phyloP scores from a whole-genome alignment of 177 flowering plant genomes.

The Vitis hybrid region DNA sequence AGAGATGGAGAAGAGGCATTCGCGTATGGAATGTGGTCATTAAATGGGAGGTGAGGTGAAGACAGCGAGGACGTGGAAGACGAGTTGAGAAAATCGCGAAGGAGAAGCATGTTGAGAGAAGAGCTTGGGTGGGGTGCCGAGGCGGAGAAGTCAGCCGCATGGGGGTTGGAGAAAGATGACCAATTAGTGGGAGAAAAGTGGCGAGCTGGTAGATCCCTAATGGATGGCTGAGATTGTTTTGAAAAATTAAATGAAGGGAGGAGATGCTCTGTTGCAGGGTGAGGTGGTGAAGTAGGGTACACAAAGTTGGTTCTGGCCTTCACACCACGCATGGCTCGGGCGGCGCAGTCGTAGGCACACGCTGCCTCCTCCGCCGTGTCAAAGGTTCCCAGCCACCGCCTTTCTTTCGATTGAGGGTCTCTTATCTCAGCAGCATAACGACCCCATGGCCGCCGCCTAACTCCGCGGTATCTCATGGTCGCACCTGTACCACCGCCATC shows the following conservation, averaged over 20 bases:
- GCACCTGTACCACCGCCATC: slow-evolving; percentile 18
- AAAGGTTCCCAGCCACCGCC: slow-evolving; percentile 93
- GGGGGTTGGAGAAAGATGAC: slow-evolving; percentile 6
- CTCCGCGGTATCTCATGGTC: slow-evolving; percentile 74
- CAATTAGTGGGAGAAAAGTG: slow-evolving; percentile 10
- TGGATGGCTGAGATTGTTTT: slow-evolving; percentile 26
- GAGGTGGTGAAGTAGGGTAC: slow-evolving; percentile 46
- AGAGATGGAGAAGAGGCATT: slow-evolving; percentile 6
- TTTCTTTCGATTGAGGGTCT: slow-evolving; percentile 82
- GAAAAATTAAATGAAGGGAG: slow-evolving; percentile 22
- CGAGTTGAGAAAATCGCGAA: slow-evolving; percentile 33
- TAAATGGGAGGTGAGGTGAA: neutral
- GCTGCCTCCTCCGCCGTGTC: slow-evolving; percentile 98
- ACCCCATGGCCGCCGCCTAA: slow-evolving; percentile 94
- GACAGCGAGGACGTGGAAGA: slow-evolving; percentile 8
- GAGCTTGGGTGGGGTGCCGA: slow-evolving; percentile 14
- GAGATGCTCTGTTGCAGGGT: slow-evolving; percentile 8
- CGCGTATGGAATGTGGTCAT: slow-evolving; percentile 6
- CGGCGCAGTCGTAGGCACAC: slow-evolving; percentile 91
- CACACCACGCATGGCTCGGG: slow-evolving; percentile 82
- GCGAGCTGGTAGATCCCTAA: neutral
- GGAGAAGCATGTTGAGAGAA: slow-evolving; percentile 30
- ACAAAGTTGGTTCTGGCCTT: slow-evolving; percentile 84
- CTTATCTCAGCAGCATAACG: slow-evolving; percentile 93
- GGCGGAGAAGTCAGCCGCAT: slow-evolving; percentile 1